A percentile compares a stretch with the other conserved stretches of the same genome.
Conservation (phyloP, 1,284 basidiomycete species). For the Cutaneotrichosporon spelunceum region DNA sequence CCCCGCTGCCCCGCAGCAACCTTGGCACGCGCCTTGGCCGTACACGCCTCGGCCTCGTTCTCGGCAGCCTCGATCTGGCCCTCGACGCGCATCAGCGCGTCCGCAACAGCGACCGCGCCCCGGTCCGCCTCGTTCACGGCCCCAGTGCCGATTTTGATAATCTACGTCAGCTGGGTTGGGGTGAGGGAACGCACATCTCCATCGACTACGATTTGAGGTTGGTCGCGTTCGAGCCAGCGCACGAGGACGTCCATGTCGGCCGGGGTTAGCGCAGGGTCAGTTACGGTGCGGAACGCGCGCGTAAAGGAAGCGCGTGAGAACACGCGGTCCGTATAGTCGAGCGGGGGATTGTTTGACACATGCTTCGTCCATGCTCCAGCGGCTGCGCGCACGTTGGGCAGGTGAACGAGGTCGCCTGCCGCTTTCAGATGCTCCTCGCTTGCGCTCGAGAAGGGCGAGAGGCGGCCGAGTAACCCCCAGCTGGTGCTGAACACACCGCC, state of each 20-base stretch:
- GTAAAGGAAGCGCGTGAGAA: constrained; percentile 65
- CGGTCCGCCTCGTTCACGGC: constrained; percentile 48
- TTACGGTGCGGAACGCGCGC: constrained; percentile 57
- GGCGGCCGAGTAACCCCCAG: constrained; percentile 64
- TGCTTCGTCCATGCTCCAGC: constrained; percentile 15
- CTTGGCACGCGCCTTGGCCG: constrained; percentile 62
- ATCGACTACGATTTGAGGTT: constrained; percentile 60
- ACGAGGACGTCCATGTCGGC: constrained; percentile 65
- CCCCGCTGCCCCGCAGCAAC: constrained; percentile 67
- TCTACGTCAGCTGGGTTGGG: constrained; percentile 51
- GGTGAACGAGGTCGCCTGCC: constrained; percentile 64
- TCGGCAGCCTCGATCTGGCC: constrained; percentile 50
- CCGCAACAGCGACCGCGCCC: constrained; percentile 41
- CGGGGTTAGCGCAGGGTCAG: constrained; percentile 19
- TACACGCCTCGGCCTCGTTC: constrained; percentile 69
- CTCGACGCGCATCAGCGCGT: constrained; percentile 42
- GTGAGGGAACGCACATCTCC: constrained; percentile 58
- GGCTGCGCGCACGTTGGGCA: constrained; percentile 56
- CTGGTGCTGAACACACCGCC: constrained; percentile 71
- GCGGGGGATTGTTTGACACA: constrained; percentile 47
- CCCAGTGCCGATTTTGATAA: constrained; percentile 65
- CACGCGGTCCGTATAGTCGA: constrained; percentile 62
- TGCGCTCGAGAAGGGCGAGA: constrained; percentile 57
- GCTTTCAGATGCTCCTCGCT: constrained; percentile 60
- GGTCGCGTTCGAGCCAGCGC: constrained; percentile 75